These are phyloP conservation scores for Erysimum cheiranthoides DNA, from an alignment of 345 rosid species.

Conservation along the genomic window DNA sequence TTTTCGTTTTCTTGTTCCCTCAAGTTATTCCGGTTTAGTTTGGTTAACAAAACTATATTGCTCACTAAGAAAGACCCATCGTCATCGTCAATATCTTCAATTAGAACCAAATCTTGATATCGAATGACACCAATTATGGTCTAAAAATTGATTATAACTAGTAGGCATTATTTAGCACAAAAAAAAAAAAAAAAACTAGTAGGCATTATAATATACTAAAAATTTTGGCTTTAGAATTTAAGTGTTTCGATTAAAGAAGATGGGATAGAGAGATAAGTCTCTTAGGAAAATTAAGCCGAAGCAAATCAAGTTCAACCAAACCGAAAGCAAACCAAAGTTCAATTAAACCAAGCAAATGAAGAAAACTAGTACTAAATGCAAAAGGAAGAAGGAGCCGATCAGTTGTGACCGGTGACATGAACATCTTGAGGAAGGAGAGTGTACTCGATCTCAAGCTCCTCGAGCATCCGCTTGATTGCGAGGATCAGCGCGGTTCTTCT, in stretches of 20 bases:
- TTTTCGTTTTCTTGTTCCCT: slow-evolving; percentile 6
- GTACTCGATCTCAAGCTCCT: slow-evolving; percentile 58
- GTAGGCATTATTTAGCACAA: no score
- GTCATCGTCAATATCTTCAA: neutral
- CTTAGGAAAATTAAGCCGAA: neutral
- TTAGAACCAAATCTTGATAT: slow-evolving; percentile 6
- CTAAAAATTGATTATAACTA: neutral
- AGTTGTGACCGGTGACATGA: slow-evolving; percentile 41
- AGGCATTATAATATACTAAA: neutral
- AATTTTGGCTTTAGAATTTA: neutral
- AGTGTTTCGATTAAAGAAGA: neutral
- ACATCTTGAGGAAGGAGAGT: slow-evolving; percentile 58
- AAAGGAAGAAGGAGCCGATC: neutral
- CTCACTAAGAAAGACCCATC: neutral
- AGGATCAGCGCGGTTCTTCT: slow-evolving; percentile 58
- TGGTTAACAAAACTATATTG: slow-evolving; percentile 32
- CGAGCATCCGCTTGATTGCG: slow-evolving; percentile 56
- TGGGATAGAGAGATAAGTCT: neutral
- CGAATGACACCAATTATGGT: neutral
- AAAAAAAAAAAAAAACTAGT: no score
- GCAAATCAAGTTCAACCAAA: neutral
- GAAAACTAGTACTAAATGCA: neutral
- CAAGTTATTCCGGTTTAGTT: slow-evolving; percentile 33
- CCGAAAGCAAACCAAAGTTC: neutral
- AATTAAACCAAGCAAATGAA: slow-evolving; percentile 8